Evolutionary conservation across 1,284 basidiomycete species (phyloP), one percentile per base, ranked within the genome.

Genomic region (Rhizoctonia solani): DNA sequence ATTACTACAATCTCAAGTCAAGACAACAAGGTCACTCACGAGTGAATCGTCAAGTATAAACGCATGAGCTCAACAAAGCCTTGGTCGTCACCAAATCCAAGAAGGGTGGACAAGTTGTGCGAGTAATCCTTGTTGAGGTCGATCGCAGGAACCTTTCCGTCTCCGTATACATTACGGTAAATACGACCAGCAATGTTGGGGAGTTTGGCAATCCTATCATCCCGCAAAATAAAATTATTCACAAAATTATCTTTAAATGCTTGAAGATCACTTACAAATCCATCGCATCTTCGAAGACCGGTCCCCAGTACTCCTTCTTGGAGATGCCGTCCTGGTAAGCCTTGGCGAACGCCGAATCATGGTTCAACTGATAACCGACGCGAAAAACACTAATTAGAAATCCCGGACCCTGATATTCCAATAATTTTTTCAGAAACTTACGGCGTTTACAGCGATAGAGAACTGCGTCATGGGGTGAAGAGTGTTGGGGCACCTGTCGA

Each of bases 381-480:
- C n/a, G n/a, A 53, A 9, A 66, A 71, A 46, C 34, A 41, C 25
- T 47, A 6, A 52, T 54, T n/a, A 50, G 37, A 21, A 23, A 23
- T 37, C 32, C 19, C 21, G n/a, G 37, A 30, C 30, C 47, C 29
- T 25, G 47, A 46, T 54, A 30, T 53, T 53, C 27, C 59, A 70
- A 66, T 71, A 56, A 70, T 56, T 29, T 14, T 34, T 81, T n/a
- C n/a, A n/a, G n/a, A n/a, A n/a, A n/a, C 87, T 71, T 77, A 94
- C 92, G 50, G 95, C 93, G 73, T 93, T 95, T 73, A 95, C 92
- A 71, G 94, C 95, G 75, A 96, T 82, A 76, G 89, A 89, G 81
- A 98, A 96, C 81, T 98, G 94, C 78, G 89, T 92, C 94, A 97
- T 98, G 72, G 94, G 94, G 80, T 97, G 95, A 66, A 97, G 85